A percentile compares a stretch with the other conserved stretches of the same genome.
phyloP scores from a whole-genome alignment of 164 flowering plant species.

The Liquidambar formosana region DNA sequence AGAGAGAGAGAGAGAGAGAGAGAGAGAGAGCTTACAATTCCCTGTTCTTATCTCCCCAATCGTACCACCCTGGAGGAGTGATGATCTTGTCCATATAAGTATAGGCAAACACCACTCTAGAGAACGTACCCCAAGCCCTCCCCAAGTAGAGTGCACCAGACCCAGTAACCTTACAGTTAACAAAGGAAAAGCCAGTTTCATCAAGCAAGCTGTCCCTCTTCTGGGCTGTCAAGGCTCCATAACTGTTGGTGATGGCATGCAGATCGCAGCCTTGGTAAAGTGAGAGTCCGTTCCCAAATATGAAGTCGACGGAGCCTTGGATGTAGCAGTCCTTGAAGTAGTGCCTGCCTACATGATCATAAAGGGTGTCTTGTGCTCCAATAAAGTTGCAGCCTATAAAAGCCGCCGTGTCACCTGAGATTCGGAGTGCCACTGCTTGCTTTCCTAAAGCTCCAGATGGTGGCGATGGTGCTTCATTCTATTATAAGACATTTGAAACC shows the following conservation, averaged over 20 bases:
- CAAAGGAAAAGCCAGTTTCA: conserved; percentile 67
- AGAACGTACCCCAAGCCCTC: conserved; percentile 68
- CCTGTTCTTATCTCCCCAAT: conserved; percentile 63
- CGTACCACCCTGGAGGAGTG: conserved; percentile 55
- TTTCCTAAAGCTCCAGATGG: conserved; percentile 50
- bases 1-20: conserved; percentile 5
- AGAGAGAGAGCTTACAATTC: conserved; percentile 44
- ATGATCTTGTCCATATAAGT: conserved; percentile 68
- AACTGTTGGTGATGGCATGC: conserved; percentile 36
- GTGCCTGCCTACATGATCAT: conserved; percentile 63
- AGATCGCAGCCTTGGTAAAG: conserved; percentile 50
- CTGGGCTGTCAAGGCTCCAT: conserved; percentile 66
- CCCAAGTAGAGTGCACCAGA: conserved; percentile 62
- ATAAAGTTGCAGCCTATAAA: conserved; percentile 52
- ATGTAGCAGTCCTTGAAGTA: conserved; percentile 63
- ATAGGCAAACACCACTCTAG: conserved; percentile 65
- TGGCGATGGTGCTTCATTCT: conserved; percentile 56
- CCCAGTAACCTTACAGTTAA: conserved; percentile 64
- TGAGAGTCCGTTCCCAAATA: conserved; percentile 61
- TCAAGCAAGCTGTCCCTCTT: conserved; percentile 47
- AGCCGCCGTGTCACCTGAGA: conserved; percentile 53
- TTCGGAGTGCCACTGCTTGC: conserved; percentile 65
- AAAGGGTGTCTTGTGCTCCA: conserved; percentile 67
- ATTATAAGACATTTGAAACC: not conserved
- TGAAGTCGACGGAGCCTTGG: conserved; percentile 66